A percentile compares a stretch with the other conserved stretches of the same genome.
These are phyloP conservation scores for Colletotrichum graminicola DNA, from an alignment of 2,329 filamentous ascomycete genomes.

Conservation along the genomic window DNA sequence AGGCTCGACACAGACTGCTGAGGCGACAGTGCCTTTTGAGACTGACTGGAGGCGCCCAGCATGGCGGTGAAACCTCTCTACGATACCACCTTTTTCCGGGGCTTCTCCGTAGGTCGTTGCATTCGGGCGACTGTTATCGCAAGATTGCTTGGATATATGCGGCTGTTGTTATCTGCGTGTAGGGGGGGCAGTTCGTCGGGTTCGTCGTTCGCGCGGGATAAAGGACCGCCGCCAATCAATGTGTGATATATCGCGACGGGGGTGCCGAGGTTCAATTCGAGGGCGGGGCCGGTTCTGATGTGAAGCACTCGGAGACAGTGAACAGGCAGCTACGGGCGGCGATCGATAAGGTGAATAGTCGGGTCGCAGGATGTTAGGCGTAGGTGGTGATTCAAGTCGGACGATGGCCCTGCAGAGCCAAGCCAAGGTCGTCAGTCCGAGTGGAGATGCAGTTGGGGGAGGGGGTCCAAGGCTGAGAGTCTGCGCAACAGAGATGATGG, in stretches of 20 bases:
- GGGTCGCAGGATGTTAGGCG: constrained; percentile 21
- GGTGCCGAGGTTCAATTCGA: constrained; percentile 16
- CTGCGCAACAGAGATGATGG: constrained; percentile 17
- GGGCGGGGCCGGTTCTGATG: background rate
- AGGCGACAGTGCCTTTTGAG: constrained; percentile 63
- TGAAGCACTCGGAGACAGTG: background rate
- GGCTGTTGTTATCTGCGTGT: constrained; percentile 6
- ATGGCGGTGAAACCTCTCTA: constrained; percentile 53
- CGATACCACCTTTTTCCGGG: constrained; percentile 41
- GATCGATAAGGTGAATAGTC: background rate
- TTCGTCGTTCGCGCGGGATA: constrained; percentile 15
- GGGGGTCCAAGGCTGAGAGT: constrained; percentile 25
- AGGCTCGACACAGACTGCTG: constrained; percentile 54
- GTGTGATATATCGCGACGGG: constrained; percentile 17
- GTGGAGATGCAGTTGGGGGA: constrained; percentile 35
- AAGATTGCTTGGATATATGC: constrained; percentile 1
- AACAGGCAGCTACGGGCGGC: background rate
- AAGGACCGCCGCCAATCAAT: constrained; percentile 21
- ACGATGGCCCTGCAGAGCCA: constrained; percentile 30
- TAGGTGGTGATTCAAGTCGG: constrained; percentile 22
- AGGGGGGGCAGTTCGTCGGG: constrained; percentile 9
- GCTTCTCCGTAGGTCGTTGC: constrained; percentile 39
- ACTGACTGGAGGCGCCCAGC: constrained; percentile 67
- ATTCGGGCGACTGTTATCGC: constrained; percentile 41
- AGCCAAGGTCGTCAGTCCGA: constrained; percentile 27